A percentile compares a stretch with the other conserved stretches of the same genome.
Evolutionary conservation across 1,139 yeast species (phyloP).

Genomic region (Candida smagusa): DNA sequence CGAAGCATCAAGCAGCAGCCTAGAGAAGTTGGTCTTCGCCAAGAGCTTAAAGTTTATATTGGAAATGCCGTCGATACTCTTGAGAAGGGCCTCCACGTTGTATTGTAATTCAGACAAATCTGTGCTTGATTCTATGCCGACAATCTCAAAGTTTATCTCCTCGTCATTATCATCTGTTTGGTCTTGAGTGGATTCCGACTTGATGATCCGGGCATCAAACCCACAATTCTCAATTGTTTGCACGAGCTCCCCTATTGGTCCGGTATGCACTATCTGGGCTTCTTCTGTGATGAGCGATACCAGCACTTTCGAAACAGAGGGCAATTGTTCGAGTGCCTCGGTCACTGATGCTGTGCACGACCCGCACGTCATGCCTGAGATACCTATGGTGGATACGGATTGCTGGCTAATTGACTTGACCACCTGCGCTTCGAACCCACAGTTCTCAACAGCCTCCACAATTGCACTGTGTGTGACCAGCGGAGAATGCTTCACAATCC

Average conservation of each 20-base stretch:
- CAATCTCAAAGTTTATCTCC: slow-evolving; percentile 28
- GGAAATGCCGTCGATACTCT: slow-evolving; percentile 28
- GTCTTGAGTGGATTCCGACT: background rate
- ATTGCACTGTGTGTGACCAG: slow-evolving; percentile 32
- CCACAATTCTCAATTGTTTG: slow-evolving; percentile 34
- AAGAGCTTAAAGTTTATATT: slow-evolving; percentile 11
- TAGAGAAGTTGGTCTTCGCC: background rate
- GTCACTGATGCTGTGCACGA: slow-evolving; percentile 34
- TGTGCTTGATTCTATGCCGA: slow-evolving; percentile 26
- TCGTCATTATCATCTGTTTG: slow-evolving; percentile 27
- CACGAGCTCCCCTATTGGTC: slow-evolving; percentile 12
- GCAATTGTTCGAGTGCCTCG: slow-evolving; percentile 17
- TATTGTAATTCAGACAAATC: slow-evolving; percentile 33
- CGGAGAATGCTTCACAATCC: slow-evolving; percentile 47
- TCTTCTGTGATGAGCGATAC: slow-evolving; percentile 39
- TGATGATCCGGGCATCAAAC: slow-evolving; percentile 27
- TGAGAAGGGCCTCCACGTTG: slow-evolving; percentile 39
- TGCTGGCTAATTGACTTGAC: background rate
- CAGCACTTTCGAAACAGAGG: slow-evolving; percentile 24
- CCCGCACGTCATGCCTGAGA: slow-evolving; percentile 41
- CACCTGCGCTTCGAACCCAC: slow-evolving; percentile 67
- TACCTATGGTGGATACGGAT: background rate
- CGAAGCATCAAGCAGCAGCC: background rate
- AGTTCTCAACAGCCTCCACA: slow-evolving; percentile 57
- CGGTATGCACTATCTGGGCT: slow-evolving; percentile 25